phyloP scores from a whole-genome alignment of 371 early-diverging fungal genomes.

The Mortierella sp. region DNA sequence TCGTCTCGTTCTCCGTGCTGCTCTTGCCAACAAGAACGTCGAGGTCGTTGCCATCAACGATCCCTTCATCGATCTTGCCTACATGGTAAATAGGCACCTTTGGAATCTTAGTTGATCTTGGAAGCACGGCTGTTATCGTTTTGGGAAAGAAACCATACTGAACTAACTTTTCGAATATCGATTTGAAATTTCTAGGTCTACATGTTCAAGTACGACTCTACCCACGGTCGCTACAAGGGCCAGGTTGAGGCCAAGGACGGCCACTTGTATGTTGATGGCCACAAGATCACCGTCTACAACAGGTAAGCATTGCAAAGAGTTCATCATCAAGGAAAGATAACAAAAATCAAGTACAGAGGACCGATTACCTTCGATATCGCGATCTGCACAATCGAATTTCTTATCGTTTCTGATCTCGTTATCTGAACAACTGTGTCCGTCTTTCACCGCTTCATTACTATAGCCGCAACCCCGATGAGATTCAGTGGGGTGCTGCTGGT shows the following conservation, averaged over 20 bases:
- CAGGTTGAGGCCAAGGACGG: conserved; percentile 81
- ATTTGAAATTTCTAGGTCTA: conserved; percentile 74
- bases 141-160: neutral
- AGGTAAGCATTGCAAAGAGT: conserved; percentile 55
- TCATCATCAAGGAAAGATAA: neutral
- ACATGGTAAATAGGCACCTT: conserved; percentile 76
- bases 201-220: conserved; percentile 98
- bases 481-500: conserved; percentile 91
- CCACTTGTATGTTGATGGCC: conserved; percentile 89
- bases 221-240: conserved; percentile 94
- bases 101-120: neutral
- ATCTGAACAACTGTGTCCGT: conserved; percentile 4
- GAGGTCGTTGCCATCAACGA: conserved; percentile 98
- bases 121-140: neutral
- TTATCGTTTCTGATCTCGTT: conserved; percentile 25
- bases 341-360: neutral
- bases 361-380: neutral
- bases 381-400: conserved; percentile 3
- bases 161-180: neutral
- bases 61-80: conserved; percentile 96
- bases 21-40: conserved; percentile 81
- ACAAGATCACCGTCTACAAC: conserved; percentile 81
- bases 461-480: conserved; percentile 81
- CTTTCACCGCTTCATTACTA: neutral
- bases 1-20: conserved; percentile 96